Evolutionary conservation across 352 stramenopile species (phyloP), one percentile per base, ranked within the genome.

Genomic region (Pythium scleroteichum): DNA sequence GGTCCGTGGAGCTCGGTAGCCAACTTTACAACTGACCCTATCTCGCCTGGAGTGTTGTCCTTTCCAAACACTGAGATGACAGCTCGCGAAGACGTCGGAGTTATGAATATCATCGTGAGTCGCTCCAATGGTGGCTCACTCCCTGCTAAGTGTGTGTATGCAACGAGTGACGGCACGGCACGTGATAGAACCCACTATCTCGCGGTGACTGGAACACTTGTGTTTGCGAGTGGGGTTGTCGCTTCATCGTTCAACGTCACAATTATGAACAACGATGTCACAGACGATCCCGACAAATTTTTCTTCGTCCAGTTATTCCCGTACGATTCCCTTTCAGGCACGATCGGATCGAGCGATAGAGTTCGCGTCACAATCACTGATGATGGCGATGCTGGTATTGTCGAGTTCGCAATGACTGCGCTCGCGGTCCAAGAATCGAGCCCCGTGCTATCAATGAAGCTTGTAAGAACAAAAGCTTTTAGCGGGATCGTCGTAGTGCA

Each of bases 251-350:
- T 88, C 12, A 46, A n/a, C 0, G 32, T 88, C 16, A 6, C 24
- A 0, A 80, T 88, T 26, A 72, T 81, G 33, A 82, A 87, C 62
- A 85, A 88, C 46, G 44, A 64, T 10, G 53, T 87, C 9, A 59
- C 64, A 0, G 76, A 85, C 9, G 75, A 88, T 13, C 60, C 67
- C 9, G 75, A 85, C 42, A 69, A 51, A 7, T 81, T 64, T 24
- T 88, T 88, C 38, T 81, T 50, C 20, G 53, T 88, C 3, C 40
- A 62, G 19, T 56, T 88, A n/a, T 26, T 53, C 10, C 8, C 45
- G 8, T 69, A 63, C 33, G 48, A 63, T 16, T 46, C 54, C 7
- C 22, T 63, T 5, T 79, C 55, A 4, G 79, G 76, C 2, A 45
- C 48, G 0, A 71, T 87, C 19, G 79, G 76, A 17, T 19, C 39